Conservation (phyloP, 169 alveolate species). For the Plasmodium adleri region DNA sequence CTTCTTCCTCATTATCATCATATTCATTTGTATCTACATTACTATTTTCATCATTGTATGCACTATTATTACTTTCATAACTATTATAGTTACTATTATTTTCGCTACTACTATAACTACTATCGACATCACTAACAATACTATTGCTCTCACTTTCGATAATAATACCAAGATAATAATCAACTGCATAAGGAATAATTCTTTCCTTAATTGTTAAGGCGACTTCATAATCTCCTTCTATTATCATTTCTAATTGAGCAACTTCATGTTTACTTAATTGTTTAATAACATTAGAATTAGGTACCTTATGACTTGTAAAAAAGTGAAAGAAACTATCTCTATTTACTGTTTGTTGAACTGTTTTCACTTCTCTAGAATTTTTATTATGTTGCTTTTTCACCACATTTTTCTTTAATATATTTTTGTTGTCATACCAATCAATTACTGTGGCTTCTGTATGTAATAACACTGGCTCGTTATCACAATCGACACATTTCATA, state of each 20-base stretch:
- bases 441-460: slow-evolving; percentile 88
- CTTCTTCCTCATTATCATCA: slow-evolving; percentile 87
- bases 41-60: slow-evolving; percentile 76
- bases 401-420: slow-evolving; percentile 84
- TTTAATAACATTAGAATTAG: slow-evolving; percentile 62
- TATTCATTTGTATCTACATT: slow-evolving; percentile 79
- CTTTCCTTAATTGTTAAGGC: slow-evolving; percentile 86
- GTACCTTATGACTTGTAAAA: slow-evolving; percentile 80
- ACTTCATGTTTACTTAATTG: slow-evolving; percentile 79
- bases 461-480: slow-evolving; percentile 86
- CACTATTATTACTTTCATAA: slow-evolving; percentile 76
- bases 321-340: slow-evolving; percentile 87
- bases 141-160: slow-evolving; percentile 75
- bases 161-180: slow-evolving; percentile 86
- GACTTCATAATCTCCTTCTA: slow-evolving; percentile 88
- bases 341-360: slow-evolving; percentile 84
- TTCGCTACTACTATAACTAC: slow-evolving; percentile 74
- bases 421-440: slow-evolving; percentile 86
- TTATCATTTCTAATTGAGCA: slow-evolving; percentile 87
- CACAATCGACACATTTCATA: slow-evolving; percentile 88
- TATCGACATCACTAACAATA: slow-evolving; percentile 74
- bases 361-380: slow-evolving; percentile 84
- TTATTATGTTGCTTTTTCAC: slow-evolving; percentile 85
- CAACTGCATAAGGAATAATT: slow-evolving; percentile 86
- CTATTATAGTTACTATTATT: slow-evolving; percentile 69